These are phyloP conservation scores for Amanita thiersii DNA, from an alignment of 768 basidiomycete genomes.

Conservation along the genomic window DNA sequence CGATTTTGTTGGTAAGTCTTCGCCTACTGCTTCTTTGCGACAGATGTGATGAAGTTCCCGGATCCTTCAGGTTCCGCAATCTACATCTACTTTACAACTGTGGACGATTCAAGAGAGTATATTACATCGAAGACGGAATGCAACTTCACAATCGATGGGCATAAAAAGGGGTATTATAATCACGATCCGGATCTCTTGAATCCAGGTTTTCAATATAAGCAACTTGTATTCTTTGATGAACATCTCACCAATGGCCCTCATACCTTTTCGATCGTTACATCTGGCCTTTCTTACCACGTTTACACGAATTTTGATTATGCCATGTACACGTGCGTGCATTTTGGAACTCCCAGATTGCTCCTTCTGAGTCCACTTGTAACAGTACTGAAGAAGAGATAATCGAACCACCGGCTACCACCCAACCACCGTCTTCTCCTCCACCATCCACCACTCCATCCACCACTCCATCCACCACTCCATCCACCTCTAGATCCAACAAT, in stretches of 20 bases:
- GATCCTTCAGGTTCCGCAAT: slow-evolving; percentile 9
- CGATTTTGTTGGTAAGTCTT: slow-evolving; percentile 4
- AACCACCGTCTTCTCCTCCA: too few relatives aligned
- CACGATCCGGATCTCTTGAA: slow-evolving; percentile 13
- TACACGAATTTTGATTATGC: slow-evolving; percentile 17
- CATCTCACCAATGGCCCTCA: slow-evolving; percentile 12
- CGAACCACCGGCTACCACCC: too few relatives aligned
- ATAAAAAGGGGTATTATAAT: slow-evolving; percentile 9
- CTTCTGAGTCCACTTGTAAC: too few relatives aligned
- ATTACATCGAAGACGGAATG: slow-evolving; percentile 15
- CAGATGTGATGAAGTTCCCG: not conserved
- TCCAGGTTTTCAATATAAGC: slow-evolving; percentile 13
- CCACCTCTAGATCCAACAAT: too few relatives aligned
- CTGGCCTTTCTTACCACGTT: slow-evolving; percentile 8
- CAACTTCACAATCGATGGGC: slow-evolving; percentile 18
- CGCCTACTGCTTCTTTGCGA: not conserved
- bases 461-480: too few relatives aligned
- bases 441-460: too few relatives aligned
- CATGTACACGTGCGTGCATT: slow-evolving; percentile 11
- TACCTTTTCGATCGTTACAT: slow-evolving; percentile 10
- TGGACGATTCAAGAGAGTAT: slow-evolving; percentile 9
- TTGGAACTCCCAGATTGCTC: too few relatives aligned
- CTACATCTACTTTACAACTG: slow-evolving; percentile 12
- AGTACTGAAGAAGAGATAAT: too few relatives aligned
- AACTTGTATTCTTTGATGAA: slow-evolving; percentile 12